Conservation (phyloP, 768 basidiomycete genomes). For the Suillus plorans region DNA sequence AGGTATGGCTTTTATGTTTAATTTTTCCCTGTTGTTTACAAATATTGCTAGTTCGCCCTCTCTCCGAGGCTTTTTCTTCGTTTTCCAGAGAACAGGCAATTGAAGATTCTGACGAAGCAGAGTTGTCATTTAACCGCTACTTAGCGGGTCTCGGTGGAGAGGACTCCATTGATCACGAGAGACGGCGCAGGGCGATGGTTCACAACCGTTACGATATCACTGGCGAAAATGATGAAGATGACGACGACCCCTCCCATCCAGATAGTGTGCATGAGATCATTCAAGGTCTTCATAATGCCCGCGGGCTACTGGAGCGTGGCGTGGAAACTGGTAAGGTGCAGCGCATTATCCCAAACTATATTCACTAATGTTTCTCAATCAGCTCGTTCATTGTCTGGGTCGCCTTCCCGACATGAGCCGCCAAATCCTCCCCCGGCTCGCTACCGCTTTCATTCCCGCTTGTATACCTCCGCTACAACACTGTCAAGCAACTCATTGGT, state of each 20-base stretch:
- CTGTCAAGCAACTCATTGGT: conserved; percentile 39
- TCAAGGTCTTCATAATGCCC: conserved; percentile 3
- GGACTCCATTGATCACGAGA: not conserved
- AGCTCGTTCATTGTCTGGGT: conserved; percentile 4
- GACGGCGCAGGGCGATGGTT: not conserved
- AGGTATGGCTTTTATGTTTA: not conserved
- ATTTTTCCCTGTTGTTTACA: not conserved
- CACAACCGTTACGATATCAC: not conserved
- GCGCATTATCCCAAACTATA: too few relatives aligned
- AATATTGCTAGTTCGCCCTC: not conserved
- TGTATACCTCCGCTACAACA: conserved; percentile 24
- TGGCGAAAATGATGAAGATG: not conserved
- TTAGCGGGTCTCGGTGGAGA: not conserved
- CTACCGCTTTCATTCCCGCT: conserved; percentile 14
- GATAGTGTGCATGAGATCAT: not conserved
- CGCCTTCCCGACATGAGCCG: not conserved
- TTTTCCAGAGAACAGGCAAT: not conserved
- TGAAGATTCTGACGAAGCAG: not conserved
- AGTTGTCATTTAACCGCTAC: not conserved
- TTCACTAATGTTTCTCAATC: not conserved
- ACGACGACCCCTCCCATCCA: not conserved
- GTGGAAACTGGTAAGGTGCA: conserved; percentile 4
- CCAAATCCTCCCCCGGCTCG: not conserved
- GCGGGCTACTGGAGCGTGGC: conserved; percentile 2
- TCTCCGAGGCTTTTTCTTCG: not conserved